Evolutionary conservation across 1,284 basidiomycete genomes (phyloP).

Genomic region (Rhodotorula sp.): DNA sequence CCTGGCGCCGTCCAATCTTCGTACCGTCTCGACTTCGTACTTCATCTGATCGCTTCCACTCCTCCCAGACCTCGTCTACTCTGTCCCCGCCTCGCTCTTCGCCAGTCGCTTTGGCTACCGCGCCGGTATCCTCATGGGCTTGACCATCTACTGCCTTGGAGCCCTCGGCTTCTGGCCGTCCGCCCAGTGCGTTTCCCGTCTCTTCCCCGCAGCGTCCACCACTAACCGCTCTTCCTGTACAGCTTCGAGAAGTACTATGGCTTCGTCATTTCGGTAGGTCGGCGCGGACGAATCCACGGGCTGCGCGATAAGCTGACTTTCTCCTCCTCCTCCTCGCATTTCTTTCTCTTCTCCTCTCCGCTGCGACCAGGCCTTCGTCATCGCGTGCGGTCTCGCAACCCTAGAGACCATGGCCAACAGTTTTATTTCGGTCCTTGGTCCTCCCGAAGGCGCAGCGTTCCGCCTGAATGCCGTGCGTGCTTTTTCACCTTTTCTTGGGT

Average conservation of each 20-base stretch:
- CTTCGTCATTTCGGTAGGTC: slow-evolving; percentile 12
- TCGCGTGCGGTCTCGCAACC: slow-evolving; percentile 68
- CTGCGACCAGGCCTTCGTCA: slow-evolving; percentile 51
- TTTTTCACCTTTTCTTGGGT: slow-evolving; percentile 57
- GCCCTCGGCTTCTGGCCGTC: slow-evolving; percentile 80
- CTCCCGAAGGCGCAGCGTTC: slow-evolving; percentile 68
- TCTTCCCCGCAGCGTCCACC: neutral
- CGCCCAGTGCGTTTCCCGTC: slow-evolving; percentile 56
- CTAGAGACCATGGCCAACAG: slow-evolving; percentile 63
- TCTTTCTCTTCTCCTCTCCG: too few relatives aligned
- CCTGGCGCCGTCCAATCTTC: too few relatives aligned
- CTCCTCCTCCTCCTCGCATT: slow-evolving; percentile 57
- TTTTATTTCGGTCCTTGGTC: slow-evolving; percentile 67
- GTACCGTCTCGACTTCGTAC: neutral
- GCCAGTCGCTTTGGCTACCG: slow-evolving; percentile 54
- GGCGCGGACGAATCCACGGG: slow-evolving; percentile 51
- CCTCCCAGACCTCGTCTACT: slow-evolving; percentile 52
- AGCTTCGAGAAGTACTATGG: slow-evolving; percentile 4
- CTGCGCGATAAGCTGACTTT: slow-evolving; percentile 59
- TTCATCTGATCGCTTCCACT: slow-evolving; percentile 52
- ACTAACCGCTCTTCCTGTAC: neutral
- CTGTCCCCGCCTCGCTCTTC: slow-evolving; percentile 49
- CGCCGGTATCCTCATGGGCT: slow-evolving; percentile 58
- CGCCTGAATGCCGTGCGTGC: slow-evolving; percentile 78
- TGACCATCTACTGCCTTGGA: slow-evolving; percentile 67